These are phyloP conservation scores for Chrysoporthe austroafricana DNA, from an alignment of 2,329 filamentous ascomycete genomes.

Conservation along the genomic window DNA sequence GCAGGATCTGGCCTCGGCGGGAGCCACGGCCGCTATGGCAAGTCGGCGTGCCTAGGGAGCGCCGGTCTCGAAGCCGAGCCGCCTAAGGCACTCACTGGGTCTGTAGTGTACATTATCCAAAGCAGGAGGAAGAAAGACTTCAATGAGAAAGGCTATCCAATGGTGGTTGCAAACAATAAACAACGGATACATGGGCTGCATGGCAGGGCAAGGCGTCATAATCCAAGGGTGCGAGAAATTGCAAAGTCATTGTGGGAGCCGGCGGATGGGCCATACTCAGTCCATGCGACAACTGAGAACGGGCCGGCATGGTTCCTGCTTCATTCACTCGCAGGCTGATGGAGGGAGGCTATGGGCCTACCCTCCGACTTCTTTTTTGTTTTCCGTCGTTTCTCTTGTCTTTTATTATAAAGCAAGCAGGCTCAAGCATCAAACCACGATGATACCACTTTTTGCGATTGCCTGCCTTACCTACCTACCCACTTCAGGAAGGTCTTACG, in stretches of 20 bases:
- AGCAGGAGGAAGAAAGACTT: neutral
- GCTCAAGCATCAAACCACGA: slow-evolving; percentile 6
- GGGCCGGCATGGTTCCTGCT: neutral
- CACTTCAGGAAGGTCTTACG: neutral
- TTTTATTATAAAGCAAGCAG: slow-evolving; percentile 12
- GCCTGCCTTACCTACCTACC: neutral
- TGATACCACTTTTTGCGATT: slow-evolving; percentile 7
- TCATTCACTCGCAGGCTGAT: neutral
- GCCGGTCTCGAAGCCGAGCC: slow-evolving; percentile 23
- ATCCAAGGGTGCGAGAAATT: neutral
- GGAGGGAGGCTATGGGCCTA: neutral
- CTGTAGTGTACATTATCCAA: neutral
- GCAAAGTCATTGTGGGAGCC: neutral
- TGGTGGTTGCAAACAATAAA: neutral
- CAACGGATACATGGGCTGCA: neutral
- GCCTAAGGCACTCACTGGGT: slow-evolving; percentile 13
- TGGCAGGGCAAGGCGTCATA: neutral
- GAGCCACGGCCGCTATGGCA: slow-evolving; percentile 61
- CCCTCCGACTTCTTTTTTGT: neutral
- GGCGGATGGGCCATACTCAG: neutral
- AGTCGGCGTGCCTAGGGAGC: slow-evolving; percentile 50
- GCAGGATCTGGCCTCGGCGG: slow-evolving; percentile 62
- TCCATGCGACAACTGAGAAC: neutral
- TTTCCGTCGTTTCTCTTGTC: neutral
- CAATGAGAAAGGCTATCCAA: neutral